phyloP scores from a whole-genome alignment of 2,329 filamentous ascomycete species.

The Stagonosporopsis tanaceti region DNA sequence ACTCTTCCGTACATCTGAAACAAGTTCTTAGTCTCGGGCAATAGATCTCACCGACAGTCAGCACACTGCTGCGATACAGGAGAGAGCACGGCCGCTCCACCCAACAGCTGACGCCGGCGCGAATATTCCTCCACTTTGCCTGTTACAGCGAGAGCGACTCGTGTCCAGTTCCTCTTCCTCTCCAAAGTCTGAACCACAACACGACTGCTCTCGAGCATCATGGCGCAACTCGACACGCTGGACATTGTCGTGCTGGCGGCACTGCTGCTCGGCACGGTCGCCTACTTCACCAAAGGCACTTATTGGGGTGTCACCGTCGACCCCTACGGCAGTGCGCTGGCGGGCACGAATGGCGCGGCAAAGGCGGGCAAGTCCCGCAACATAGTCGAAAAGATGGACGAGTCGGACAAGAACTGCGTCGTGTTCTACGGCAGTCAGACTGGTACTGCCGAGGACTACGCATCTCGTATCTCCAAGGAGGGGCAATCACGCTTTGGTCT shows the following conservation, averaged over 20 bases:
- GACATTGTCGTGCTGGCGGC: conserved; percentile 90
- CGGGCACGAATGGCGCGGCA: conserved; percentile 68
- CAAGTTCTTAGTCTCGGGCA: conserved; percentile 8
- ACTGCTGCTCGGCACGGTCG: conserved; percentile 84
- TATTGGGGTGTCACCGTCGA: conserved; percentile 91
- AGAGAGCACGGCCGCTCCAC: conserved; percentile 28
- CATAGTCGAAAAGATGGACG: conserved; percentile 94
- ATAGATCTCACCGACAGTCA: conserved; percentile 19
- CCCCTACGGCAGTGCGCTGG: conserved; percentile 80
- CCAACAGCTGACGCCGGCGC: conserved; percentile 28
- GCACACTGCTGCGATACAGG: conserved; percentile 8
- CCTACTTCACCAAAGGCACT: conserved; percentile 97
- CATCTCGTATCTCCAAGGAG: conserved; percentile 94
- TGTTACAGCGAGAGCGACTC: conserved; percentile 32
- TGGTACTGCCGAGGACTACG: conserved; percentile 97
- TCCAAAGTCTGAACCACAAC: conserved; percentile 16
- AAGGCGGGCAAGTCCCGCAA: conserved; percentile 88
- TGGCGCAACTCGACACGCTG: conserved; percentile 96
- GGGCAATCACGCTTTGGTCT: conserved; percentile 95
- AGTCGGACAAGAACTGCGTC: conserved; percentile 94
- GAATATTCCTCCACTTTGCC: conserved; percentile 42
- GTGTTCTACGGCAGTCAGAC: conserved; percentile 99
- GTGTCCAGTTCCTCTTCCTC: conserved; percentile 31
- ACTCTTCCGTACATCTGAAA: conserved; percentile 8
- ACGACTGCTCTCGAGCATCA: conserved; percentile 55